These are phyloP conservation scores for Logfia minima DNA, from an alignment of 129 eudicot genomes.

Conservation along the genomic window DNA sequence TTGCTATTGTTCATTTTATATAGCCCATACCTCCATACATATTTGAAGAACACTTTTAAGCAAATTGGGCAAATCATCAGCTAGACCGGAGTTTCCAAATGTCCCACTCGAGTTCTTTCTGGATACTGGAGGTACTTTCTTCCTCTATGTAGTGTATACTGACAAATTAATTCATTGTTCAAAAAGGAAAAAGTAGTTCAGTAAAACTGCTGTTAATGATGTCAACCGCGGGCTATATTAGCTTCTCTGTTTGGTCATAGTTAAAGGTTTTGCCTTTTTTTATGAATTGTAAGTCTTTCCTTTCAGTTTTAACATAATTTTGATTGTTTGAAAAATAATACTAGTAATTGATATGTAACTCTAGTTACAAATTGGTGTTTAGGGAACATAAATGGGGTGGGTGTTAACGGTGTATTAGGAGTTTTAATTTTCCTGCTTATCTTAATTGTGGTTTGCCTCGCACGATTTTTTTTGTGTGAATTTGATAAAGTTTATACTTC, in stretches of 20 bases:
- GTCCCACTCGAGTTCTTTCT: too few species aligned
- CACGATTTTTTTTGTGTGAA: background rate
- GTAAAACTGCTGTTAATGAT: too few species aligned
- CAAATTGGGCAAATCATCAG: too few species aligned
- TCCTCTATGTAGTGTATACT: too few species aligned
- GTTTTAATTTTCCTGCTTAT: background rate
- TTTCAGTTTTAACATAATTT: background rate
- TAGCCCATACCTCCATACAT: too few species aligned
- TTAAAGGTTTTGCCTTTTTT: background rate
- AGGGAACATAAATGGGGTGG: background rate
- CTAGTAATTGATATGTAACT: background rate
- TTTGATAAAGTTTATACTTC: too few species aligned
- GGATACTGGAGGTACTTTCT: too few species aligned
- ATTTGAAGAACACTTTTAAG: too few species aligned
- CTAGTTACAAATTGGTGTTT: background rate
- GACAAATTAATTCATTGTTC: too few species aligned
- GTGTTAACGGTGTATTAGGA: background rate
- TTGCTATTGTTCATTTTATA: too few species aligned
- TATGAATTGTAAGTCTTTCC: background rate
- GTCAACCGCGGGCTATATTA: background rate
- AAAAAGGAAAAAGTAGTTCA: too few species aligned
- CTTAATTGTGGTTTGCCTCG: background rate
- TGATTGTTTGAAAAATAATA: constrained; percentile 13
- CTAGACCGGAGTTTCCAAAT: too few species aligned
- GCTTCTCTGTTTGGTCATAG: background rate